Conservation (phyloP, 768 basidiomycete species). For the Lepiota subincarnata region DNA sequence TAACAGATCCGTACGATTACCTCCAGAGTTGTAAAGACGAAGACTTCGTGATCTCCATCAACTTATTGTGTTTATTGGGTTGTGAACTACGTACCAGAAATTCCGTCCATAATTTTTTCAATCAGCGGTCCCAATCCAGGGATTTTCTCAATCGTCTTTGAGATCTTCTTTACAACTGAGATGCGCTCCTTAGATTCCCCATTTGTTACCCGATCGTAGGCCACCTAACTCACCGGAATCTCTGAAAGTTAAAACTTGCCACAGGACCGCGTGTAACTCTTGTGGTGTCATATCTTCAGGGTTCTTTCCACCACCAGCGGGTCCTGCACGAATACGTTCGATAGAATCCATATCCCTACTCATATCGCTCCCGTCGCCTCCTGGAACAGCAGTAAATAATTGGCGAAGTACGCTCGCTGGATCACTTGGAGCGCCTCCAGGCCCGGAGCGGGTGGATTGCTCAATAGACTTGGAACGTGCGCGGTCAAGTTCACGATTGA, state of each 20-base stretch:
- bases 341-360: slow-evolving; percentile 73
- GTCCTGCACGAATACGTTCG: slow-evolving; percentile 59
- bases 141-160: slow-evolving; percentile 77
- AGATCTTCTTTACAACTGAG: slow-evolving; percentile 73
- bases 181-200: neutral
- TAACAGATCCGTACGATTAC: slow-evolving; percentile 24
- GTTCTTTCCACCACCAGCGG: slow-evolving; percentile 57
- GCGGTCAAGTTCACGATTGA: slow-evolving; percentile 72
- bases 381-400: slow-evolving; percentile 60
- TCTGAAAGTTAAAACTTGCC: slow-evolving; percentile 83
- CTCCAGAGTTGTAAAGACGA: slow-evolving; percentile 83
- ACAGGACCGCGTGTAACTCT: slow-evolving; percentile 77
- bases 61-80: neutral
- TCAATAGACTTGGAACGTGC: slow-evolving; percentile 53
- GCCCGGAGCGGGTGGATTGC: slow-evolving; percentile 24
- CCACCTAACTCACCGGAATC: slow-evolving; percentile 53
- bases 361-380: slow-evolving; percentile 56
- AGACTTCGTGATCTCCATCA: slow-evolving; percentile 38
- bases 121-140: slow-evolving; percentile 72
- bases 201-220: neutral
- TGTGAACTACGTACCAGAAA: slow-evolving; percentile 43
- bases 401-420: slow-evolving; percentile 52
- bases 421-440: slow-evolving; percentile 28
- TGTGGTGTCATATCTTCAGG: slow-evolving; percentile 86
- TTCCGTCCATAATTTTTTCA: slow-evolving; percentile 75